Percentiles rank a stretch among this genome's conserved stretches.
Evolutionary conservation across 257 asterid species (phyloP).

Genomic region (Handroanthus guayacan): DNA sequence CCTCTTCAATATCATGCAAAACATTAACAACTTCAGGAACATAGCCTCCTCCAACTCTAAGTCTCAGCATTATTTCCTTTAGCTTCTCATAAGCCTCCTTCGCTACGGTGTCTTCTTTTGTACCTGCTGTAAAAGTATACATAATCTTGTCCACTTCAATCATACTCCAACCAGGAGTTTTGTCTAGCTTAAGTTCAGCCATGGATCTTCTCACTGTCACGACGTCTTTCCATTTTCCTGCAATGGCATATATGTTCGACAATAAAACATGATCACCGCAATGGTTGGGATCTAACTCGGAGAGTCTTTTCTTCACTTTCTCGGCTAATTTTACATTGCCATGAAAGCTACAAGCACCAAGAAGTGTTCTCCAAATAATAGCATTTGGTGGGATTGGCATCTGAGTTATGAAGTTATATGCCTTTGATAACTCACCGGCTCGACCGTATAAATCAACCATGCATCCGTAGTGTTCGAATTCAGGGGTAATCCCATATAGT

Average conservation of each 20-base stretch:
- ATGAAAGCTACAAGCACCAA: conserved; percentile 84
- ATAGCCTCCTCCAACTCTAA: conserved; percentile 64
- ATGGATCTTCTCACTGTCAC: conserved; percentile 62
- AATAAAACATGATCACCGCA: conserved; percentile 72
- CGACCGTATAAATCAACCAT: conserved; percentile 92
- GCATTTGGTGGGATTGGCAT: conserved; percentile 78
- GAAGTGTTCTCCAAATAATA: conserved; percentile 87
- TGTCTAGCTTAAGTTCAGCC: conserved; percentile 57
- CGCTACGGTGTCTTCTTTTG: conserved; percentile 37
- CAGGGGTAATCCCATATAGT: conserved; percentile 58
- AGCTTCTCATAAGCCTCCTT: conserved; percentile 63
- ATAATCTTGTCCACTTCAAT: conserved; percentile 62
- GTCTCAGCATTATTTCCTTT: conserved; percentile 53
- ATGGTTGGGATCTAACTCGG: conserved; percentile 69
- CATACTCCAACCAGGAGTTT: conserved; percentile 86
- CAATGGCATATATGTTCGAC: conserved; percentile 79
- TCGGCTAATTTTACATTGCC: conserved; percentile 76
- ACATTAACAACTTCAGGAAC: conserved; percentile 56
- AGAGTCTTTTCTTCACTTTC: conserved; percentile 62
- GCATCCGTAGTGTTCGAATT: conserved; percentile 89
- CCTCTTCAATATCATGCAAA: conserved; percentile 69
- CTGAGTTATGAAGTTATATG: conserved; percentile 63
- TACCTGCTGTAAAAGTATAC: conserved; percentile 60
- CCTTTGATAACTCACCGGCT: conserved; percentile 69
- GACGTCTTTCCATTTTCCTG: conserved; percentile 80